A percentile compares a stretch with the other conserved stretches of the same genome.
These are phyloP conservation scores for Sicyos baderoa DNA, from an alignment of 306 rosid species.

Conservation along the genomic window DNA sequence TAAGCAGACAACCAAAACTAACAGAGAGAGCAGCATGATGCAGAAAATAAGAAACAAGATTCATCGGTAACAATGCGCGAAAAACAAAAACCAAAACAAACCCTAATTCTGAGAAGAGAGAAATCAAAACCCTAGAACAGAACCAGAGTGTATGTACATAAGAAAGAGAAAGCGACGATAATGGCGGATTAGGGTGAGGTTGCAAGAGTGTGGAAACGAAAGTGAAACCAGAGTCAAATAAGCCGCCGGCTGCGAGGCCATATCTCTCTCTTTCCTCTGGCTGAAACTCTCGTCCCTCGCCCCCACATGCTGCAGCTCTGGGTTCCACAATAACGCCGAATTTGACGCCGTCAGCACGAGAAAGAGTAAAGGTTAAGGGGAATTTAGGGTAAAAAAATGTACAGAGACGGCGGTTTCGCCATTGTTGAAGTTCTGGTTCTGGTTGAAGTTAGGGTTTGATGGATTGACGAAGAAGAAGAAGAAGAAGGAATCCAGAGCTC, in stretches of 20 bases:
- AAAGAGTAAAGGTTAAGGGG: background rate
- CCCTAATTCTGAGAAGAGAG: constrained; percentile 30
- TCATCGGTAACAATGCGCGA: constrained; percentile 52
- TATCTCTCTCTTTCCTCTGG: background rate
- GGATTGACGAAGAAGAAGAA: background rate
- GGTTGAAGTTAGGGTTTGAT: background rate
- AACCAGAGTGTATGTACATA: constrained; percentile 20
- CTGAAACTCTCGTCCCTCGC: background rate
- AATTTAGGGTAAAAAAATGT: background rate
- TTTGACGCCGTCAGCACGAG: constrained; percentile 21
- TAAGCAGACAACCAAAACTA: constrained; percentile 8
- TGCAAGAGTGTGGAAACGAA: constrained; percentile 29
- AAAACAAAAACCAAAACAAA: background rate
- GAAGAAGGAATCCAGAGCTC: background rate
- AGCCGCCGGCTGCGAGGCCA: constrained; percentile 17
- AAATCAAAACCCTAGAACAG: constrained; percentile 52
- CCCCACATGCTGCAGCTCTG: constrained; percentile 19
- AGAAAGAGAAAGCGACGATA: constrained; percentile 33
- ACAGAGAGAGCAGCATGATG: constrained; percentile 9
- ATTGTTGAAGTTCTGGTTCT: no score
- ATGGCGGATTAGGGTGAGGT: constrained; percentile 53
- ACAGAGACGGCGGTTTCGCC: background rate
- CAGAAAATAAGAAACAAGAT: constrained; percentile 29
- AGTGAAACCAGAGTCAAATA: constrained; percentile 57
- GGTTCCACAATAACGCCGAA: background rate